Conservation (phyloP, 768 basidiomycete species). For the Mycena maculata region DNA sequence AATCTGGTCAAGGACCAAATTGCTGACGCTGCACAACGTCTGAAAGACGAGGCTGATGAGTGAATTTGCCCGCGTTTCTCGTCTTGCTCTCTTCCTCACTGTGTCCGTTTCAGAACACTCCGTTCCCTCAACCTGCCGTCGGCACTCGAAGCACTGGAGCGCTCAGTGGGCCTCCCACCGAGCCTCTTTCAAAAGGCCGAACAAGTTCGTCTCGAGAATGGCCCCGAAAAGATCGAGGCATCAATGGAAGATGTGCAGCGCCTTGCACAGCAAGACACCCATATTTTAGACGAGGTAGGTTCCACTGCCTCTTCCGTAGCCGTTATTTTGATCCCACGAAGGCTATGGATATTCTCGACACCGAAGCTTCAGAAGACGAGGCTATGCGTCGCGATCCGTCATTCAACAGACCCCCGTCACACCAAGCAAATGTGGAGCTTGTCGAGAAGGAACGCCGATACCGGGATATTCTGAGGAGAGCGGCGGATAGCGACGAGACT, state of each 20-base stretch:
- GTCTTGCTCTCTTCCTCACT: not conserved
- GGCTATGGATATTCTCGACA: constrained; percentile 92
- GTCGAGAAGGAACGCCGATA: constrained; percentile 79
- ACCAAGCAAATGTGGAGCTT: constrained; percentile 82
- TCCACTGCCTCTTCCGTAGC: not conserved
- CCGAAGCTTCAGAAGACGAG: constrained; percentile 89
- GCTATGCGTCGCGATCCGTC: constrained; percentile 63
- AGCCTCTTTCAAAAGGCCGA: constrained; percentile 88
- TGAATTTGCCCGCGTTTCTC: constrained; percentile 46
- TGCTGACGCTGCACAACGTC: constrained; percentile 64
- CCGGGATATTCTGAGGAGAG: constrained; percentile 75
- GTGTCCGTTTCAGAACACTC: constrained; percentile 61
- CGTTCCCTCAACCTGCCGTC: constrained; percentile 84
- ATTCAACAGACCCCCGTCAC: constrained; percentile 71
- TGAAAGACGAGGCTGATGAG: constrained; percentile 73
- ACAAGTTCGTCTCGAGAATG: constrained; percentile 84
- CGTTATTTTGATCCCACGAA: constrained; percentile 43
- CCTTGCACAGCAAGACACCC: constrained; percentile 69
- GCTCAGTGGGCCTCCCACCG: constrained; percentile 88
- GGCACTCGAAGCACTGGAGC: constrained; percentile 87
- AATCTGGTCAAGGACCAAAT: constrained; percentile 79
- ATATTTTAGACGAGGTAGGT: constrained; percentile 80
- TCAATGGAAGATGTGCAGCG: constrained; percentile 79
- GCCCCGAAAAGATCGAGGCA: constrained; percentile 75
- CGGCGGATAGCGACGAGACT: constrained; percentile 77